Conservation (phyloP, 1,284 basidiomycete genomes). For the Phellopilus nigrolimitatus region DNA sequence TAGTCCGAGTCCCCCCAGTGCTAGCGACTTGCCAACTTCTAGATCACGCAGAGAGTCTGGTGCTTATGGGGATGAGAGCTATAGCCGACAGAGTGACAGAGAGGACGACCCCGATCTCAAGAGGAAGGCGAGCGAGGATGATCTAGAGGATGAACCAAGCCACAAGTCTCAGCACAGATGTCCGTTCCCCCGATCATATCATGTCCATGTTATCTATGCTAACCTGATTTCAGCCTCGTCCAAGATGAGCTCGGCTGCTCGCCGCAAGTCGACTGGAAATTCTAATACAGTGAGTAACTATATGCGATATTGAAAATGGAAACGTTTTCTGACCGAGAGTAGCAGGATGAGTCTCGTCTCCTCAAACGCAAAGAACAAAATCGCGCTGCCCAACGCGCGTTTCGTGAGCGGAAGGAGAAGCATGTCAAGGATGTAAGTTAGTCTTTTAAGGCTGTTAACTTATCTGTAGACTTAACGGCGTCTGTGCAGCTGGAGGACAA, state of each 20-base stretch:
- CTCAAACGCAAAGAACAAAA: constrained; percentile 86
- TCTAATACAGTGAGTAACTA: constrained; percentile 35
- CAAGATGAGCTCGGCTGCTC: constrained; percentile 27
- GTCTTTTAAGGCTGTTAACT: constrained; percentile 13
- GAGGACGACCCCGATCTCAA: constrained; percentile 49
- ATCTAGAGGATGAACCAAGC: constrained; percentile 51
- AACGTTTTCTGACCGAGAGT: constrained; percentile 22
- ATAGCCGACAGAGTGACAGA: constrained; percentile 31
- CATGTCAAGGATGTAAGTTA: constrained; percentile 79
- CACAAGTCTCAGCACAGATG: constrained; percentile 63
- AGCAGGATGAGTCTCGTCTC: constrained; percentile 65
- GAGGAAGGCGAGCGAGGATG: constrained; percentile 65
- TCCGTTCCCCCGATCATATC: constrained; percentile 32
- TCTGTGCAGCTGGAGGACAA: constrained; percentile 70
- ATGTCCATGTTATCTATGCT: constrained; percentile 13
- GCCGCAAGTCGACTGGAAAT: constrained; percentile 42
- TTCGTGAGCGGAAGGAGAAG: constrained; percentile 83
- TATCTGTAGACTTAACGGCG: constrained; percentile 7
- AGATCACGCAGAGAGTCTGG: constrained; percentile 26
- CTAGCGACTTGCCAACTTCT: constrained; percentile 27
- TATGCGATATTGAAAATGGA: not conserved
- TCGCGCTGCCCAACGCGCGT: constrained; percentile 79
- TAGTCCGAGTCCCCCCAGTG: constrained; percentile 66
- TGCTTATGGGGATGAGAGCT: constrained; percentile 32
- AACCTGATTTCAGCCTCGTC: constrained; percentile 22